These are phyloP conservation scores for Triangularia setosa DNA, from an alignment of 2,329 filamentous ascomycete species.

Conservation along the genomic window DNA sequence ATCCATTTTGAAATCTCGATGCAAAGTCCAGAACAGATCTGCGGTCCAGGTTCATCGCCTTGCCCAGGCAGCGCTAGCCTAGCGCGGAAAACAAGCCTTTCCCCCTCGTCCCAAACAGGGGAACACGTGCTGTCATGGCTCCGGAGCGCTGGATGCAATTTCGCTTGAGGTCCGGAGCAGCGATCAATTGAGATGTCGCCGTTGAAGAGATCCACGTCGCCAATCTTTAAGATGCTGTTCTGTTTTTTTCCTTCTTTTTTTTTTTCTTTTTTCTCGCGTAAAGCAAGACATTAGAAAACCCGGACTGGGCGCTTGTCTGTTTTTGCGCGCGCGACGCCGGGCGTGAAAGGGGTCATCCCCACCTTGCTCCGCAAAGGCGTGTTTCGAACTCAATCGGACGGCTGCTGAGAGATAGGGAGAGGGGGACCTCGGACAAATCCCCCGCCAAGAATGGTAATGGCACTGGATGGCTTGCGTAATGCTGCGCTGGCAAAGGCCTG, in stretches of 20 bases:
- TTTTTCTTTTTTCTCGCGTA: too few species aligned
- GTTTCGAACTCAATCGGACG: constrained; percentile 5
- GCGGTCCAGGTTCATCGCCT: neutral
- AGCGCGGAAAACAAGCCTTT: constrained; percentile 24
- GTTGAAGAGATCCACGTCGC: constrained; percentile 9
- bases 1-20: neutral
- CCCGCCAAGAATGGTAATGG: neutral
- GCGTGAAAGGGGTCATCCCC: neutral
- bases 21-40: neutral
- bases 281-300: neutral
- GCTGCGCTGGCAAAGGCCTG: neutral
- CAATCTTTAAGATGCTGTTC: neutral
- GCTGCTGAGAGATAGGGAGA: neutral
- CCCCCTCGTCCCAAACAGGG: constrained; percentile 18
- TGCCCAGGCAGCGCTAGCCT: constrained; percentile 7
- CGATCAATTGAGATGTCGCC: constrained; percentile 28
- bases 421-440: neutral
- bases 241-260: too few species aligned
- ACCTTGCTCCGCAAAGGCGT: constrained; percentile 4
- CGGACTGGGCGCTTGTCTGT: neutral
- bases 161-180: constrained; percentile 29
- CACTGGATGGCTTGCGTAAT: constrained; percentile 4
- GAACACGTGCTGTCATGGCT: constrained; percentile 11
- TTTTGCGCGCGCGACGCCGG: neutral
- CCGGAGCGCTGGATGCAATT: constrained; percentile 35